Conservation (phyloP, 2,329 filamentous ascomycete genomes). For the Curvularia sp. region DNA sequence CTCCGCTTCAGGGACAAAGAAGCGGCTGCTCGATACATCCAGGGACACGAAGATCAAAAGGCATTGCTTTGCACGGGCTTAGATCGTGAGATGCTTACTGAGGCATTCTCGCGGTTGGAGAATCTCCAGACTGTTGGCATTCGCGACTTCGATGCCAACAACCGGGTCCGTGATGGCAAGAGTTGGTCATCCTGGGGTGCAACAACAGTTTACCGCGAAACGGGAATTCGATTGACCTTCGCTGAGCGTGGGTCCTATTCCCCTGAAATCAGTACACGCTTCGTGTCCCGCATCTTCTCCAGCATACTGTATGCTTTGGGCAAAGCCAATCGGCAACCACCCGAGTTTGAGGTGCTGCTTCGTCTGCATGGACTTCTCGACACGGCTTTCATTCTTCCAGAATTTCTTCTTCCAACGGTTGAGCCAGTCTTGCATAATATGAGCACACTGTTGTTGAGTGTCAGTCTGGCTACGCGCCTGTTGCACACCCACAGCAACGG, state of each 20-base stretch:
- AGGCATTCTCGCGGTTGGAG: conserved; percentile 62
- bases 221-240: conserved; percentile 36
- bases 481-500: conserved; percentile 28
- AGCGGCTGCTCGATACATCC: conserved; percentile 24
- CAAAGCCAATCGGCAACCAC: conserved; percentile 47
- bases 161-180: conserved; percentile 59
- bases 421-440: conserved; percentile 56
- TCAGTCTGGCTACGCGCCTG: conserved; percentile 22
- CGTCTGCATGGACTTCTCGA: conserved; percentile 46
- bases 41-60: conserved; percentile 32
- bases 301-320: conserved; percentile 32
- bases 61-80: conserved; percentile 53
- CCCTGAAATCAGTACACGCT: conserved; percentile 14
- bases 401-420: conserved; percentile 49
- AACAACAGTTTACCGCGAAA: conserved; percentile 49
- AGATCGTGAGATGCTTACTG: conserved; percentile 61
- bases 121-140: conserved; percentile 65
- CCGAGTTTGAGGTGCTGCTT: conserved; percentile 59
- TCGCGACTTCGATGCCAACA: conserved; percentile 63
- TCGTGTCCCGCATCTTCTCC: conserved; percentile 28
- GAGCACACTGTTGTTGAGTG: conserved; percentile 55
- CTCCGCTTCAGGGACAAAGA: conserved; percentile 24
- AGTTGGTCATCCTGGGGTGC: conserved; percentile 65
- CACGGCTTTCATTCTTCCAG: conserved; percentile 57
- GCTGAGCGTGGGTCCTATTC: conserved; percentile 13